A percentile compares a stretch with the other conserved stretches of the same genome.
These are phyloP conservation scores for Glomus cerebriforme DNA, from an alignment of 192 early-diverging fungal genomes.

Conservation along the genomic window DNA sequence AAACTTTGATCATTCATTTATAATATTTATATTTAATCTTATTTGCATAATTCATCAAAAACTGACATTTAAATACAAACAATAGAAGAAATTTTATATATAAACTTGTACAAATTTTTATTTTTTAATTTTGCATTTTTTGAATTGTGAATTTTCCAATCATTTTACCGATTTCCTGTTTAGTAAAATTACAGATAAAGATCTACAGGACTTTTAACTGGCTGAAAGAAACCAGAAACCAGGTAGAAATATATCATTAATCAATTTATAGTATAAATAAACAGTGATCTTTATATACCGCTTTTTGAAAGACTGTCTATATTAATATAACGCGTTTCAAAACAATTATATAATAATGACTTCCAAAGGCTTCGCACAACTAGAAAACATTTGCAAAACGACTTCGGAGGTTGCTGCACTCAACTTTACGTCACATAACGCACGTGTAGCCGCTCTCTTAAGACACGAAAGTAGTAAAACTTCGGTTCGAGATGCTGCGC, in stretches of 20 bases:
- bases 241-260: not conserved
- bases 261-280: not conserved
- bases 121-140: not conserved
- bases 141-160: not conserved
- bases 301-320: no score
- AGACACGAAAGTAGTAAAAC: not conserved
- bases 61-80: not conserved
- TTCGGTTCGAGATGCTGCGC: constrained; percentile 18
- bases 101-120: not conserved
- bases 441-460: constrained; percentile 8
- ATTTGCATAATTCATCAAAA: not conserved
- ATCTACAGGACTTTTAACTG: not conserved
- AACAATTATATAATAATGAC: not conserved
- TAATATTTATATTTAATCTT: not conserved
- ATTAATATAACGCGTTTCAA: no score
- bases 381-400: constrained; percentile 21
- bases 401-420: constrained; percentile 16
- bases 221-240: no score
- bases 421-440: constrained; percentile 12
- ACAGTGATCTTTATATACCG: no score
- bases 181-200: not conserved
- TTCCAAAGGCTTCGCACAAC: constrained; percentile 13
- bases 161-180: not conserved
- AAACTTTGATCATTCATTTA: not conserved
- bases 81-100: not conserved